Base-by-base conservation (phyloP, 306 rosid genomes). In the Cucurbita ficifolia region DNA sequence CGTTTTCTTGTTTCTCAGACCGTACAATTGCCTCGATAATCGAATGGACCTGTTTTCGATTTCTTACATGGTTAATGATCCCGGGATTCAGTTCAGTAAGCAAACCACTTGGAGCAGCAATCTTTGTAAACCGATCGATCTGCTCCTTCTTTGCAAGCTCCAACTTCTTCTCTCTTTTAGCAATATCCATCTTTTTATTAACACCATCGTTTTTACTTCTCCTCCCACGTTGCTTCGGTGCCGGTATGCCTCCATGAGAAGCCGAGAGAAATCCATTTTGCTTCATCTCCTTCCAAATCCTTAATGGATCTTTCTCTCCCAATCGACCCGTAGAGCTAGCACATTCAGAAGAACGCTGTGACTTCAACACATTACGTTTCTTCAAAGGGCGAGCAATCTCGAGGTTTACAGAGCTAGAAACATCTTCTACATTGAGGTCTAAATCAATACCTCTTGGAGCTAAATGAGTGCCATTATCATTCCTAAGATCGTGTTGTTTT, bases 21-120 rank as follows among this genome's bases (percentile, higher is more conserved):
- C 76, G 90, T 65, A 95, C 97, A 73, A 95, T 88, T 52, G 92
- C 85, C 85, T 95, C 90, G 72, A 95, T 89, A 68, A 95, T 95
- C 36, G 97, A 86, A 80, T 86, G 99, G 24, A 95, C 99, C 79
- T 95, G 97, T 72, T 91, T 95, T 72, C 85, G 85, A 73, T 95
- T 95, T 83, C 99, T 86, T 56, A 95, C 99, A 79, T 95, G 99
- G 83, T 95, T 95, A 76, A 95, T 95, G 64, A 95, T 95, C 81
- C 97, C 97, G 6, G 99, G 99, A 82, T 95, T 95, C 80, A 95
- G 81, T n/a, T 84, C 97, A 79, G 82, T 89, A 70, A 95, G 86
- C 79, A 95, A 83, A 74, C 99, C 99, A 88, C 96, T 91, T 64
- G 99, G 99, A 82, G 99, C 99, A 64, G 97, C 99, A 76, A 91